Evolutionary conservation across 2,329 filamentous ascomycete genomes (phyloP), one percentile per base, ranked within the genome.

Genomic region (Aureobasidium pullulans): DNA sequence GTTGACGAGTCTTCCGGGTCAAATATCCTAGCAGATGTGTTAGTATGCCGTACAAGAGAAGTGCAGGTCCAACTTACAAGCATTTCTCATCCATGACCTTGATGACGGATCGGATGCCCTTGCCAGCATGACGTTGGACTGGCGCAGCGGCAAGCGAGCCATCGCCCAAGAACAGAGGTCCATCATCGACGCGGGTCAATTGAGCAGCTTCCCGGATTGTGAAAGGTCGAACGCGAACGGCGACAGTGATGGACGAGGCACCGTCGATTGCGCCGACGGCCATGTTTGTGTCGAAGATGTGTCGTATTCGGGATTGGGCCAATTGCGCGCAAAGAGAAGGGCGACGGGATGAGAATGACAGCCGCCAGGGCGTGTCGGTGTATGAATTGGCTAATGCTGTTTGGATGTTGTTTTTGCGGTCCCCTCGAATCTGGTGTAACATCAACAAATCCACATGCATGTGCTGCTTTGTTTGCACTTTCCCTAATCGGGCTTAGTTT

Each of bases 1-100:
- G 92, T 89, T 68, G 86, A 96, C 70, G 97, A 92, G 74, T 99
- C 94, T 43, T 94, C 94, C 7, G 94, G 94, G 67, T 99, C 94
- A 72, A 99, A 99, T 34, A 99, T 86, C 71, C 94, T 97, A 71
- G 28, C 6, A 60, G 65, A 47, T 65, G 23, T 61, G 54, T 63
- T 8, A 60, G 62, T 50, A 52, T 59, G 15, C 47, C 16, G 42
- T 10, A 11, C n/a, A 11, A 13, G 2, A 9, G 9, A 28, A 11
- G 16, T 6, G 10, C 29, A 44, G 47, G 46, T n/a, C 61, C 3
- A 6, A 13, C 90, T 66, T 82, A 97, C 94, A 99, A 77, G 77
- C 94, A 97, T 69, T 89, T 89, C 71, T 96, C 92, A 70, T 99
- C 95, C 57, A 99, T 83, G 19, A 99, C 92, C 75, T 96, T 97